Base-by-base conservation (phyloP, 805 yeast species). In the Candida nanaspora region DNA sequence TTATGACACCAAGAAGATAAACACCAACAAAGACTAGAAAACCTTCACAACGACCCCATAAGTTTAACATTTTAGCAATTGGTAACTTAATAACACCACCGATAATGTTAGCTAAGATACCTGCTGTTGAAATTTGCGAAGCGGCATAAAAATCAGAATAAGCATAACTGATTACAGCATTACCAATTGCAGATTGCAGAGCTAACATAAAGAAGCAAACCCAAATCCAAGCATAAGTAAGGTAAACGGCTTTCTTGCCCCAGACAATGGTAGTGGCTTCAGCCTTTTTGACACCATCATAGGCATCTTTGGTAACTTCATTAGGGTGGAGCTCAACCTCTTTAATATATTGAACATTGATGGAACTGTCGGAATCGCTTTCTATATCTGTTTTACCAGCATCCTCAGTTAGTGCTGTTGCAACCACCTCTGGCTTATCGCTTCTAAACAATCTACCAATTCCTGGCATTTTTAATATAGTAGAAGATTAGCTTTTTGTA, bases 51-150 rank as follows among this genome's bases (percentile, higher is more conserved):
- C 63, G 56, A 18, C 62, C 62, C 56, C 56, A 55, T 15, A 58
- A 40, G 35, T 50, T 50, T 26, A 58, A 36, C 13, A 44, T 36
- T 36, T 53, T 56, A 16, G 58, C 62, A 35, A 57, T 48, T 10
- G 62, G 59, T 20, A 59, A 44, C 39, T 52, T 54, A 39, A 57
- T 40, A n/a, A 61, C 57, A 34, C 63, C 68, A 36, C 62, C 64
- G 35, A 61, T 50, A 33, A 61, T 48, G 20, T 51, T 39, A 8
- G 63, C 52, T 40, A 61, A 46, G 29, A 61, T 56, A 9, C 38
- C 37, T 15, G 62, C 61, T 14, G 65, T 60, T 15, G 49, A 40
- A 30, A 60, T 38, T 30, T 52, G 52, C 3, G 65, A 60, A 38
- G 65, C 65, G 15, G 51, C 34, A 9, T 41, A 11, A 41, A 61